A percentile compares a stretch with the other conserved stretches of the same genome.
phyloP scores from a whole-genome alignment of 768 basidiomycete species.

The Hericium rajendrae region DNA sequence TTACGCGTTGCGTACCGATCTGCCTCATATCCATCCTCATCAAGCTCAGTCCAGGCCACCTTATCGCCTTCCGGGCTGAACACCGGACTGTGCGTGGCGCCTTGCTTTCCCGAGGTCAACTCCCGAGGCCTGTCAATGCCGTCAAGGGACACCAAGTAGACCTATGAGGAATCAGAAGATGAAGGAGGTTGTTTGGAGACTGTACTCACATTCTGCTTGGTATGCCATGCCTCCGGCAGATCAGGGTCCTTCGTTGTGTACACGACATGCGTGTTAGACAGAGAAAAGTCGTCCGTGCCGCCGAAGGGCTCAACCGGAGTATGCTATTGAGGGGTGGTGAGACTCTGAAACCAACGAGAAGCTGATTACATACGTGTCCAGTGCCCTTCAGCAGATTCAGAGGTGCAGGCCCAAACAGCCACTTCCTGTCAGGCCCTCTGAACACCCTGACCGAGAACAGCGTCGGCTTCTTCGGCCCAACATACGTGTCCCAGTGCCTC shows the following conservation, averaged over 20 bases:
- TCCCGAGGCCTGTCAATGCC: constrained; percentile 44
- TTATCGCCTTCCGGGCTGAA: constrained; percentile 60
- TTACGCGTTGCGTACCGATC: constrained; percentile 45
- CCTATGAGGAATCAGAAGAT: constrained; percentile 26
- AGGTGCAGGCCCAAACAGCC: constrained; percentile 44
- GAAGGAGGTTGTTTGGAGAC: not conserved
- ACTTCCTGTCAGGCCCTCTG: constrained; percentile 38
- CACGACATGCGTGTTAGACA: constrained; percentile 58
- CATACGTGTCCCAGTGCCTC: constrained; percentile 59
- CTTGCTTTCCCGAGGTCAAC: constrained; percentile 78
- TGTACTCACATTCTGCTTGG: constrained; percentile 66
- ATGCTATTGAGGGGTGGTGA: constrained; percentile 31
- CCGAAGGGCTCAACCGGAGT: constrained; percentile 82
- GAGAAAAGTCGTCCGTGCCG: constrained; percentile 72
- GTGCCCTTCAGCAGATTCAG: constrained; percentile 57
- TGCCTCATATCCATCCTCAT: constrained; percentile 81
- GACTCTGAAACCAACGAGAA: not conserved
- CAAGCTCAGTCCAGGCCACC: constrained; percentile 83
- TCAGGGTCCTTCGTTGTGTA: constrained; percentile 82
- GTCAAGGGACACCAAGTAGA: constrained; percentile 58
- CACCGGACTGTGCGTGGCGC: constrained; percentile 67
- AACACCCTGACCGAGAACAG: constrained; percentile 60
- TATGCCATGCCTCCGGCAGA: constrained; percentile 74
- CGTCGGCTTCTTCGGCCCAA: constrained; percentile 57
- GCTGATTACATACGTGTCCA: constrained; percentile 43